These are phyloP conservation scores for Elsinoe fawcettii DNA, from an alignment of 2,329 filamentous ascomycete genomes.

Conservation along the genomic window DNA sequence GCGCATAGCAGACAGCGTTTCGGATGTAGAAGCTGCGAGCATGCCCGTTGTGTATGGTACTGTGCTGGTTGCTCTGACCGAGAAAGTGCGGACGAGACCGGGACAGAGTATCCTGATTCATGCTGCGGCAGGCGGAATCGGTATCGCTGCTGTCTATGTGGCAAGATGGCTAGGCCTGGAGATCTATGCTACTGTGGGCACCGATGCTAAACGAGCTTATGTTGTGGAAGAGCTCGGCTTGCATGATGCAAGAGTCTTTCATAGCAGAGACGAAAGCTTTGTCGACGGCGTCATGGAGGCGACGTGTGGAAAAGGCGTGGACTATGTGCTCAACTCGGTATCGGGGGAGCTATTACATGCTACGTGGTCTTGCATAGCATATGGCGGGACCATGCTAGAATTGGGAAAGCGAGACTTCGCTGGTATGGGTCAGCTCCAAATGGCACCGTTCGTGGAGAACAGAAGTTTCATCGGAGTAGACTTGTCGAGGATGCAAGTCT, in stretches of 20 bases:
- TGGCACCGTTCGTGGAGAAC: slow-evolving; percentile 22
- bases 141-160: slow-evolving; percentile 22
- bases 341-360: slow-evolving; percentile 24
- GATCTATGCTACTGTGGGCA: slow-evolving; percentile 24
- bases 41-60: slow-evolving; percentile 16
- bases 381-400: slow-evolving; percentile 26
- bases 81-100: slow-evolving; percentile 26
- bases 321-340: slow-evolving; percentile 28
- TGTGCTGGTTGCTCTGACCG: slow-evolving; percentile 26
- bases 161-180: slow-evolving; percentile 21
- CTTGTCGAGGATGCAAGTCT: neutral
- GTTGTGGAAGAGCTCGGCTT: slow-evolving; percentile 22
- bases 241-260: slow-evolving; percentile 26
- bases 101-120: slow-evolving; percentile 26
- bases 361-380: slow-evolving; percentile 23
- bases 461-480: slow-evolving; percentile 32
- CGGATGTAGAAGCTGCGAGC: no score
- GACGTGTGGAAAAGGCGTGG: slow-evolving; percentile 26
- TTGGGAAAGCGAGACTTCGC: slow-evolving; percentile 22
- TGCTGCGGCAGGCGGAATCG: slow-evolving; percentile 22
- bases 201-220: slow-evolving; percentile 19
- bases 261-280: slow-evolving; percentile 24
- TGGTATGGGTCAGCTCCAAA: slow-evolving; percentile 11
- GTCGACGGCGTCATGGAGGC: slow-evolving; percentile 20
- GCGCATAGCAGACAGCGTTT: no score